Percentiles rank a stretch among this genome's conserved stretches.
Conservation (phyloP, 2,329 filamentous ascomycete species). For the Colletotrichum orbiculare region DNA sequence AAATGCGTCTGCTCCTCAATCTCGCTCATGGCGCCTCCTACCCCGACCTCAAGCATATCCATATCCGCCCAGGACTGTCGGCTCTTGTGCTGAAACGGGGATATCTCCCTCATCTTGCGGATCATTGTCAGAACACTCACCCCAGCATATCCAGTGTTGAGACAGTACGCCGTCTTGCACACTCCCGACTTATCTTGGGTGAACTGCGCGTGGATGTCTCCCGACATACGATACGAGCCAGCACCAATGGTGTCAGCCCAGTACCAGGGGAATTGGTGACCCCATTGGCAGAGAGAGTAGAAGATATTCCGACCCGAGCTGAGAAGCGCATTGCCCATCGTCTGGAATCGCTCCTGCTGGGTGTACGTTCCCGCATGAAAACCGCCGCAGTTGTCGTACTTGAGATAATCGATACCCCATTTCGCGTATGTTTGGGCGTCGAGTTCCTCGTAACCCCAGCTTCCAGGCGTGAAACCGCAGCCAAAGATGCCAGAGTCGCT, state of each 20-base stretch:
- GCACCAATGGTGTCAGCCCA: slow-evolving; percentile 40
- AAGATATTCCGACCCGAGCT: slow-evolving; percentile 46
- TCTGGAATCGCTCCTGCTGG: slow-evolving; percentile 54
- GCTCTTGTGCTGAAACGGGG: slow-evolving; percentile 44
- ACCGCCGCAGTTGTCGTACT: slow-evolving; percentile 63
- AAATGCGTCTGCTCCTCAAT: slow-evolving; percentile 55
- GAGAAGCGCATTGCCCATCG: slow-evolving; percentile 47
- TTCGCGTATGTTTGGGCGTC: slow-evolving; percentile 64
- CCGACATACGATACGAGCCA: slow-evolving; percentile 47
- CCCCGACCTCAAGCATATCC: slow-evolving; percentile 56
- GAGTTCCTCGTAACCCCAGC: slow-evolving; percentile 53
- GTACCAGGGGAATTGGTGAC: slow-evolving; percentile 40
- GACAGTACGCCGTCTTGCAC: slow-evolving; percentile 47
- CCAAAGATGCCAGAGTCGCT: slow-evolving; percentile 54
- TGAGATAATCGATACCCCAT: slow-evolving; percentile 64
- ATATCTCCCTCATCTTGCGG: slow-evolving; percentile 48
- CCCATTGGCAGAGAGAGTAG: slow-evolving; percentile 49
- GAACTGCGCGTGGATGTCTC: slow-evolving; percentile 47
- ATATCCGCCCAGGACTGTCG: slow-evolving; percentile 47
- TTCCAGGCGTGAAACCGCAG: slow-evolving; percentile 49
- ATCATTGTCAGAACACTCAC: slow-evolving; percentile 46
- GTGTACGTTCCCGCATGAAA: slow-evolving; percentile 61
- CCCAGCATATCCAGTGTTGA: slow-evolving; percentile 48
- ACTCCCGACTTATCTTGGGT: slow-evolving; percentile 39
- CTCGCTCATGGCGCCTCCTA: slow-evolving; percentile 40